Conservation (phyloP, 2,329 filamentous ascomycete species). For the Botryosphaeria dothidea region DNA sequence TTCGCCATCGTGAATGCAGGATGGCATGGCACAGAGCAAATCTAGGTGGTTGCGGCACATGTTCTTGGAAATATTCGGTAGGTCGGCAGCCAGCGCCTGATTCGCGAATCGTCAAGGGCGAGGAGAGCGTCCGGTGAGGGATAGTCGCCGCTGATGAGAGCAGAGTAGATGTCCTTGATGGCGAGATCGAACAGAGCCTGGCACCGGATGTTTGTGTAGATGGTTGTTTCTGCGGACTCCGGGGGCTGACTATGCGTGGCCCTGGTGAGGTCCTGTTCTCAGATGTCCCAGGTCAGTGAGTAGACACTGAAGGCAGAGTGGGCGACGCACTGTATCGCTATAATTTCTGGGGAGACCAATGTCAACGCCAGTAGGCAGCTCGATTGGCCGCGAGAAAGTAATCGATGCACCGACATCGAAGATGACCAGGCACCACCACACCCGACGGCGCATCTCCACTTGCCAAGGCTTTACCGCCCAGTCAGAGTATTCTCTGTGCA, state of each 20-base stretch:
- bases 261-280: slow-evolving; percentile 16
- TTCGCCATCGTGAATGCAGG: slow-evolving; percentile 48
- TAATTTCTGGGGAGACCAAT: slow-evolving; percentile 47
- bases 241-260: neutral
- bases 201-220: slow-evolving; percentile 46
- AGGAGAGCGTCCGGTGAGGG: slow-evolving; percentile 45
- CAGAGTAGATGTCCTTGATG: slow-evolving; percentile 48
- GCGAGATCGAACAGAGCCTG: slow-evolving; percentile 50
- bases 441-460: slow-evolving; percentile 36
- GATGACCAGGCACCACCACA: slow-evolving; percentile 44
- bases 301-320: no score
- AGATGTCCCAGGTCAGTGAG: neutral
- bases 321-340: slow-evolving; percentile 40
- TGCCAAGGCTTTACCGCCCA: slow-evolving; percentile 46
- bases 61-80: slow-evolving; percentile 40
- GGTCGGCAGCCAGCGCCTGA: slow-evolving; percentile 43
- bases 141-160: slow-evolving; percentile 47
- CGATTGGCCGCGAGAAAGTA: slow-evolving; percentile 50
- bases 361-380: slow-evolving; percentile 49
- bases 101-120: slow-evolving; percentile 41
- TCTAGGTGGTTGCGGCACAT: slow-evolving; percentile 32
- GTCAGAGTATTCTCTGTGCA: slow-evolving; percentile 52
- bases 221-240: slow-evolving; percentile 34
- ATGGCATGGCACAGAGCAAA: slow-evolving; percentile 45
- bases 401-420: slow-evolving; percentile 54